phyloP scores from a whole-genome alignment of 768 basidiomycete species.

The Lentinula raphanica region DNA sequence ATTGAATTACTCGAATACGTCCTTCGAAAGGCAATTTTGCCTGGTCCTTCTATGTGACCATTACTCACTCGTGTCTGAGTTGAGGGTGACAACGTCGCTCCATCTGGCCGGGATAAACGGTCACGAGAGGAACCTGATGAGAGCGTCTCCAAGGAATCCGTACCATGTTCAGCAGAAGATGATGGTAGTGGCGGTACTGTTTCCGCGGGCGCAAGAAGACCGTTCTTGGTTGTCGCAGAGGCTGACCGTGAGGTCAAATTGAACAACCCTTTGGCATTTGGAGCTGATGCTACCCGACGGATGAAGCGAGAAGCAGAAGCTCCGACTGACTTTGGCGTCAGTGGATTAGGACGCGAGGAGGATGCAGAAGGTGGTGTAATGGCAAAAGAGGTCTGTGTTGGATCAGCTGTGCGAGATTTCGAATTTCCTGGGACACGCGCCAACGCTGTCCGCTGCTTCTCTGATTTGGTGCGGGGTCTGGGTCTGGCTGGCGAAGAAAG shows the following conservation, averaged over 20 bases:
- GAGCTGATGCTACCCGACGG: slow-evolving; percentile 92
- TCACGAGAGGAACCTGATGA: slow-evolving; percentile 72
- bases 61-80: slow-evolving; percentile 43
- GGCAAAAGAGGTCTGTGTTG: slow-evolving; percentile 42
- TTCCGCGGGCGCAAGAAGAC: slow-evolving; percentile 69
- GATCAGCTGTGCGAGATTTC: slow-evolving; percentile 38
- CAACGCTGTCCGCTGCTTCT: slow-evolving; percentile 31
- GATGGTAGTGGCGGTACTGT: slow-evolving; percentile 51
- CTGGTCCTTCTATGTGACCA: slow-evolving; percentile 43
- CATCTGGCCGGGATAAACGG: slow-evolving; percentile 38
- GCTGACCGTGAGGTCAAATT: slow-evolving; percentile 50
- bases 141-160: slow-evolving; percentile 70
- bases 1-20: slow-evolving; percentile 99
- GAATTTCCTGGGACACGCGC: slow-evolving; percentile 13
- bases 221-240: slow-evolving; percentile 63
- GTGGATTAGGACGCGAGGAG: slow-evolving; percentile 45
- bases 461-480: slow-evolving; percentile 38
- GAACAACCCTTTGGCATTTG: slow-evolving; percentile 92
- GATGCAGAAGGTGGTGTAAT: slow-evolving; percentile 23
- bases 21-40: slow-evolving; percentile 74
- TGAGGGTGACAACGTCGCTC: slow-evolving; percentile 29
- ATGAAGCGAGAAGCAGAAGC: slow-evolving; percentile 84
- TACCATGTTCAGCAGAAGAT: slow-evolving; percentile 51
- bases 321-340: slow-evolving; percentile 65
- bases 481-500: slow-evolving; percentile 23